Evolutionary conservation across 441 rosid species (phyloP).

Genomic region (Gossypium lobatum): DNA sequence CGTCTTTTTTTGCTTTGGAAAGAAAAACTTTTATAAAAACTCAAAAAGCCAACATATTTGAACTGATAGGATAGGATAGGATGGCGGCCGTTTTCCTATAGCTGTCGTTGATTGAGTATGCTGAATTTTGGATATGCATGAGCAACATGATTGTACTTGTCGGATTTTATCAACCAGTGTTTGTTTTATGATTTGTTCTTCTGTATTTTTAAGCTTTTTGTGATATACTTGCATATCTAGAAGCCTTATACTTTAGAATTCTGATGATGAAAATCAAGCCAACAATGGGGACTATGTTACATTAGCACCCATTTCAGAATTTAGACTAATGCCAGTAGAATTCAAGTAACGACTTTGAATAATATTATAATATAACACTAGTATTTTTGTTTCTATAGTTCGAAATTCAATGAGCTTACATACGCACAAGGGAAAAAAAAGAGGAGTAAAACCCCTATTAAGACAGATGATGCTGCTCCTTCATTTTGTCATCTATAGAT

Average conservation of each 20-base stretch:
- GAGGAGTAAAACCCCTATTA: not conserved
- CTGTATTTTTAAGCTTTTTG: not conserved
- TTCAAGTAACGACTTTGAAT: not conserved
- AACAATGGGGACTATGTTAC: not conserved
- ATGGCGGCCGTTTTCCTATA: not conserved
- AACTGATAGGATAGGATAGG: not conserved
- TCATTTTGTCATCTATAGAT: not conserved
- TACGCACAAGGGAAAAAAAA: not conserved
- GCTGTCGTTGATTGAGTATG: not conserved
- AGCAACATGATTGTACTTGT: not conserved
- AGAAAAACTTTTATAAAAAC: not conserved
- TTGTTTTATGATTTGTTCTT: too few species aligned
- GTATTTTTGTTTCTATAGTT: not conserved
- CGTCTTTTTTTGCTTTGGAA: not conserved
- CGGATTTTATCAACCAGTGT: not conserved
- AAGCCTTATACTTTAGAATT: not conserved
- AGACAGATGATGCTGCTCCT: not conserved
- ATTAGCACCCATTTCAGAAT: not conserved
- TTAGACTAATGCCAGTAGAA: not conserved
- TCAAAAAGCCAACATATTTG: not conserved
- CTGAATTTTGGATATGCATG: not conserved
- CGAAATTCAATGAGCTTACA: slow-evolving; percentile 1
- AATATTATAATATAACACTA: not conserved
- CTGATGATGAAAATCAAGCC: not conserved
- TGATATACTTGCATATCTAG: not conserved